Conservation (phyloP, 257 asterid genomes). For the Datura wrightii region DNA sequence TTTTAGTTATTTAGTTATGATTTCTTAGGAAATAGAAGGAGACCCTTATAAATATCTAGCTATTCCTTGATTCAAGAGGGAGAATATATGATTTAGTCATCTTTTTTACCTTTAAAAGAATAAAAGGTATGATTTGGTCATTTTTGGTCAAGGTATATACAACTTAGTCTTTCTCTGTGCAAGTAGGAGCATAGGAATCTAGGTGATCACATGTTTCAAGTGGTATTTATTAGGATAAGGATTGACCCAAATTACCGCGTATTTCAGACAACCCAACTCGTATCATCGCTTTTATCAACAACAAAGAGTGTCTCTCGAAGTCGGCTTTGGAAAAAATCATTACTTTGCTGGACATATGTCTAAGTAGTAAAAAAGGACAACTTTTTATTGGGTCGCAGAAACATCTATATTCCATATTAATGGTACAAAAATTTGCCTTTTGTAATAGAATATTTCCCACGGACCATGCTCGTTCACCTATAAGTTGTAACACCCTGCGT, state of each 20-base stretch:
- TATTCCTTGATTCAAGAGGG: neutral
- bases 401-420: neutral
- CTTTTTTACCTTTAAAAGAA: neutral
- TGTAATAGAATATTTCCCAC: neutral
- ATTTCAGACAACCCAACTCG: neutral
- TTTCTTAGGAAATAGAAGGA: neutral
- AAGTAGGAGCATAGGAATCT: slow-evolving; percentile 6
- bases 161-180: neutral
- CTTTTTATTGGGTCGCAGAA: neutral
- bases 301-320: neutral
- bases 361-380: neutral
- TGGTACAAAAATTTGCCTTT: neutral
- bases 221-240: neutral
- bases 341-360: neutral
- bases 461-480: neutral
- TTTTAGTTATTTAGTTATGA: neutral
- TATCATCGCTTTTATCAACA: neutral
- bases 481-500: neutral
- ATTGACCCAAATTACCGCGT: neutral
- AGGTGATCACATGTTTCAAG: neutral
- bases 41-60: neutral
- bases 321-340: neutral
- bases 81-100: neutral
- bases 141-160: neutral
- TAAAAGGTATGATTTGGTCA: neutral